Evolutionary conservation across 1,139 yeast genomes (phyloP), one percentile per base, ranked within the genome.

Genomic region (Yamadazyma songkhlaensis): DNA sequence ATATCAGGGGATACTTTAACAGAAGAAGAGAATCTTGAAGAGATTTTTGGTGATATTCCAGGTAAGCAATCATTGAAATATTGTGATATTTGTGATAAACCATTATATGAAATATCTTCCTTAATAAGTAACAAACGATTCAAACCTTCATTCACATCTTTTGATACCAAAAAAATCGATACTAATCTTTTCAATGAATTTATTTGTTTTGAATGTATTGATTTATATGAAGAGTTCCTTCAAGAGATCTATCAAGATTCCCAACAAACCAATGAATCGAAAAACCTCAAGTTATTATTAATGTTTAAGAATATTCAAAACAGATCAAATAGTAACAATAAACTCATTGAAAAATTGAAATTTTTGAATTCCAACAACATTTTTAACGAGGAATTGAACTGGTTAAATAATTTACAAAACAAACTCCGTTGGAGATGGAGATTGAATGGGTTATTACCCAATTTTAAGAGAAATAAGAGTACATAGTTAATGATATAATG

Each of bases 61-160:
- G 73, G 73, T 6, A 46, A 64, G 9, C 66, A 64, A 35, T 48
- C 60, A 27, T 36, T 50, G 38, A 77, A 76, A 46, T 68, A 76
- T 50, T 82, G 89, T 51, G 79, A 80, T 17, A 62, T 81, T 10
- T 82, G 89, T 54, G 85, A 81, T 32, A 76, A 72, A 40, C 85
- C 87, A 6, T 54, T 82, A 15, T 82, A 81, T 52, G 88, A 81
- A 43, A 60, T 81, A 32, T 77, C 84, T 41, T 68, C 81, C 4
- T 53, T 75, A 28, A 51, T 67, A 33, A 57, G 58, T 42, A 59
- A 57, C 44, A 45, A 54, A 36, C 43, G 51, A 31, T 40, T 25
- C 46, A 38, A 36, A 25, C 13, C 29, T 13, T 25, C 27, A n/a
- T 25, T 26, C 9, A 36, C 28, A 20, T 5, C 7, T 11, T 6